Percentiles rank a stretch among this genome's conserved stretches.
Conservation (phyloP, 345 rosid species). For the Gossypium sturtianum region DNA sequence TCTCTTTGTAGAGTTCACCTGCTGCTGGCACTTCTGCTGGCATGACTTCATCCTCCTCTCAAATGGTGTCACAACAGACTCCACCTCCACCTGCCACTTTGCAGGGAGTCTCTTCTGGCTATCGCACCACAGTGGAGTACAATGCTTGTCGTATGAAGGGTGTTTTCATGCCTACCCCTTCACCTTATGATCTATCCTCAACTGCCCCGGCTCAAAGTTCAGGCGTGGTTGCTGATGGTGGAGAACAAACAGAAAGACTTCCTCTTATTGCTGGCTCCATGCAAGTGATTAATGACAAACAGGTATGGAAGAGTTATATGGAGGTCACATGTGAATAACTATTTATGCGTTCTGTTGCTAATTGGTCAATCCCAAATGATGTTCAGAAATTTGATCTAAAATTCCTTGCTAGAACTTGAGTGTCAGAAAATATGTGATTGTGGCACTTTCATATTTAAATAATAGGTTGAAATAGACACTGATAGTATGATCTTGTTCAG, state of each 20-base stretch:
- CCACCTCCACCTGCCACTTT: slow-evolving; percentile 55
- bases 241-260: slow-evolving; percentile 43
- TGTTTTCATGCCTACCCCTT: slow-evolving; percentile 58
- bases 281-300: slow-evolving; percentile 53
- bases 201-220: slow-evolving; percentile 43
- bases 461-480: neutral
- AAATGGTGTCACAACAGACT: slow-evolving; percentile 53
- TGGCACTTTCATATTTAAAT: neutral
- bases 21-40: slow-evolving; percentile 52
- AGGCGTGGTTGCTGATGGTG: slow-evolving; percentile 48
- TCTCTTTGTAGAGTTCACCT: slow-evolving; percentile 59
- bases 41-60: slow-evolving; percentile 54
- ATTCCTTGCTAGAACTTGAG: slow-evolving; percentile 8
- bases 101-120: slow-evolving; percentile 57
- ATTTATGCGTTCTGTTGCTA: slow-evolving; percentile 11
- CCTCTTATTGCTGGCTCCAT: slow-evolving; percentile 44
- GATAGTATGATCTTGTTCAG: neutral
- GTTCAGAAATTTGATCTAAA: slow-evolving; percentile 1
- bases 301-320: slow-evolving; percentile 37
- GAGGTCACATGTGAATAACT: neutral
- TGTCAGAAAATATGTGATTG: neutral
- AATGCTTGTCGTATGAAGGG: slow-evolving; percentile 69
- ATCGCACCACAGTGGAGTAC: slow-evolving; percentile 55
- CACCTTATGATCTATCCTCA: slow-evolving; percentile 55
- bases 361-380: slow-evolving; percentile 10